Conservation (phyloP, 2,329 filamentous ascomycete species). For the Stachybotrys chlorohalonatus region DNA sequence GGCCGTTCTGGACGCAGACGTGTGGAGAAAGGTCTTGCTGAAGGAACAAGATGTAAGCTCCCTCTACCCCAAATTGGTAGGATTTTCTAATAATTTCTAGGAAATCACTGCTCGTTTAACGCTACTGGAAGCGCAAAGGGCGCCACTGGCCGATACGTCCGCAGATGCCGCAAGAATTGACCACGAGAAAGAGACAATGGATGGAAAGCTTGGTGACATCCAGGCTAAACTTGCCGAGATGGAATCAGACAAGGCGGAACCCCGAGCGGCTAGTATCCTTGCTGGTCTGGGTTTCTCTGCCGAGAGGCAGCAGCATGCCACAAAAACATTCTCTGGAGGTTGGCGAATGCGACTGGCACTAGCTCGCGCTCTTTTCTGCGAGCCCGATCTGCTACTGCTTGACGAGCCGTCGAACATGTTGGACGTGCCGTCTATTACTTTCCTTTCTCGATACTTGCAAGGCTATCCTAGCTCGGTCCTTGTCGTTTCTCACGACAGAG, state of each 20-base stretch:
- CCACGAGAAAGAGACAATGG: constrained; percentile 78
- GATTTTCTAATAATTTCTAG: constrained; percentile 26
- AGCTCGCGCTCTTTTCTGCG: constrained; percentile 92
- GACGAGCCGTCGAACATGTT: constrained; percentile 99
- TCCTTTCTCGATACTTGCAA: constrained; percentile 92
- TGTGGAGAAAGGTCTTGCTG: constrained; percentile 94
- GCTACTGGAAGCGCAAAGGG: constrained; percentile 67
- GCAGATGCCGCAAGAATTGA: constrained; percentile 80
- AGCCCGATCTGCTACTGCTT: constrained; percentile 88
- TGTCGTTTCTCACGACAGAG: constrained; percentile 97
- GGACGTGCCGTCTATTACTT: constrained; percentile 99
- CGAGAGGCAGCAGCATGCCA: constrained; percentile 85
- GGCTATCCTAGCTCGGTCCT: constrained; percentile 88
- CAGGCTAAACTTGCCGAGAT: constrained; percentile 91
- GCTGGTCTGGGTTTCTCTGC: constrained; percentile 94
- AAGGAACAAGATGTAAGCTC: constrained; percentile 68
- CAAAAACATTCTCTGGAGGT: constrained; percentile 98
- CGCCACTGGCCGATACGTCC: constrained; percentile 82
- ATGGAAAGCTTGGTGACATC: constrained; percentile 83
- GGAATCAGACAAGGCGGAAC: constrained; percentile 98
- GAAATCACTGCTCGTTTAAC: constrained; percentile 72
- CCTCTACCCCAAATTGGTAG: neutral
- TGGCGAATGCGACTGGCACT: constrained; percentile 98
- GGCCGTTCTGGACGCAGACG: constrained; percentile 92
- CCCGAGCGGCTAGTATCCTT: constrained; percentile 88